Evolutionary conservation across 2,329 filamentous ascomycete genomes (phyloP).

Genomic region (Calonectria pteridis): DNA sequence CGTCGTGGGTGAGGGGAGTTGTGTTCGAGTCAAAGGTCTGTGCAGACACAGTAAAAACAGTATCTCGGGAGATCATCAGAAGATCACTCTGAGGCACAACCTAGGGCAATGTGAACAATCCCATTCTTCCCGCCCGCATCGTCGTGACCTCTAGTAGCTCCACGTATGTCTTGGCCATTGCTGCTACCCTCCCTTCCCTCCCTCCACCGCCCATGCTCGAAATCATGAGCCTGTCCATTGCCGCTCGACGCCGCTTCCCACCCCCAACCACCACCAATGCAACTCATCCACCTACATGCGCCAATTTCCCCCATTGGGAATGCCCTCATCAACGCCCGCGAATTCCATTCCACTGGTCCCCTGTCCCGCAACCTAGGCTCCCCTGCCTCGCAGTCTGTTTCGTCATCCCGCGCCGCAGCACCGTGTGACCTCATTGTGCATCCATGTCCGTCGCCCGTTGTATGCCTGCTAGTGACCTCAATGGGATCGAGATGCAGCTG

Average conservation of each 20-base stretch:
- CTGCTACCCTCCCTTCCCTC: background rate
- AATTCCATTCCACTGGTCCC: background rate
- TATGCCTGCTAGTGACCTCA: conserved; percentile 3
- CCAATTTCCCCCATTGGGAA: conserved; percentile 22
- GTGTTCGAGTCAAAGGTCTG: background rate
- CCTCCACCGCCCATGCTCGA: conserved; percentile 1
- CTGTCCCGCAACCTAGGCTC: background rate
- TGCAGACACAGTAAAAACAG: conserved; percentile 30
- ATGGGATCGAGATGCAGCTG: conserved; percentile 8
- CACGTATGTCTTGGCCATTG: conserved; percentile 1
- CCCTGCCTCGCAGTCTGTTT: conserved; percentile 24
- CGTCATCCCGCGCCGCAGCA: conserved; percentile 40
- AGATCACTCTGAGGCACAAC: conserved; percentile 31
- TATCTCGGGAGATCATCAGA: conserved; percentile 39
- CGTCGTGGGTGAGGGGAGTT: conserved; percentile 31
- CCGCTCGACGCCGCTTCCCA: background rate
- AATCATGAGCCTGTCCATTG: background rate
- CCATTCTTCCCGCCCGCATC: background rate
- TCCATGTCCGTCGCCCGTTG: conserved; percentile 13
- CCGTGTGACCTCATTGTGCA: conserved; percentile 48
- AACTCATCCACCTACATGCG: conserved; percentile 13
- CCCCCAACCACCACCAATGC: background rate
- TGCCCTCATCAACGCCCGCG: conserved; percentile 17
- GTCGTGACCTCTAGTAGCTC: background rate
- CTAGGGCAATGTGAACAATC: conserved; percentile 4